Base-by-base conservation (phyloP, 2,329 filamentous ascomycete species). In the Hypoxylon sp. region DNA sequence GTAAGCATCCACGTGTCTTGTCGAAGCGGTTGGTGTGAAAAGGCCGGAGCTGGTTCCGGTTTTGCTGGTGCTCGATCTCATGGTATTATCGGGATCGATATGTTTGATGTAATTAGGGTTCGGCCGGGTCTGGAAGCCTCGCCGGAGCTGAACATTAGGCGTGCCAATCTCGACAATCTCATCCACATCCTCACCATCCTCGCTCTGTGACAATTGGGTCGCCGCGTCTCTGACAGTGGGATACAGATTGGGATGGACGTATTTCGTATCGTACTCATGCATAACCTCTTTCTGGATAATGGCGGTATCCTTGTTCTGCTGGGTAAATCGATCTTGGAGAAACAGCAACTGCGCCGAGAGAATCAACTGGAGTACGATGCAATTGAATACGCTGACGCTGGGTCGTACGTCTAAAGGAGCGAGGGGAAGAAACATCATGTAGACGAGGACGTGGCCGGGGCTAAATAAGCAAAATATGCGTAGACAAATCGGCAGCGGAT, bases 251-350 rank as follows among this genome's bases (percentile, higher is more conserved):
- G 95, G 95, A 73, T 96, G 93, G 0, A 99, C 95, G 73, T 91
- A 97, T 80, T 99, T 99, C 70, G 88, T 92, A 75, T 98, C 93
- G 75, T 99, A 99, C 79, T 99, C 95, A 75, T 93, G 90, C 79
- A 98, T 84, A 4, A 98, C 94, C 78, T 98, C 92, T 71, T 91
- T 93, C 70, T 97, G 93, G 61, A 99, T 91, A 48, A 97, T 85
- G 1, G 89, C 84, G 1, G 87, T 87, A 76, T 99, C 95, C 75
- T 93, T 97, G 64, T 87, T 87, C 76, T 98, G 94, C 75, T 94
- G 94, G 3, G 87, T 84, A 77, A 94, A 98, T 32, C 84, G 88
- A 1, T 84, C 85, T 63, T 91, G 89, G 51, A 98, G 81, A 28
- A 92, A 81, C 54, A 88, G 84, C 67, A 98, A 85, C 76, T 97